Percentiles rank a stretch among this genome's conserved stretches.
phyloP scores from a whole-genome alignment of 805 yeast species.

The Saccharomycopsis oosterbeekiorum region DNA sequence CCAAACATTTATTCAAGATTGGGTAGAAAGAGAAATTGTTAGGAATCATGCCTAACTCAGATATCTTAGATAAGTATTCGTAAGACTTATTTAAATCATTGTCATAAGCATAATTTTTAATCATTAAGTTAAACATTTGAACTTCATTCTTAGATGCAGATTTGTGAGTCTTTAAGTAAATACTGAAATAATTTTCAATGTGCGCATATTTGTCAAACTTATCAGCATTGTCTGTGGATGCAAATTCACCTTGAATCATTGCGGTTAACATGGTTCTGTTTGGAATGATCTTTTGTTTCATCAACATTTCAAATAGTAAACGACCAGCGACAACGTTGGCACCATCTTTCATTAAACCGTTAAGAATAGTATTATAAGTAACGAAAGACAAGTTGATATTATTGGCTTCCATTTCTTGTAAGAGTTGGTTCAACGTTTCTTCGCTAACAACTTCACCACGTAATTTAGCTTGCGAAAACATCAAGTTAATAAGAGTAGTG shows the following conservation, averaged over 20 bases:
- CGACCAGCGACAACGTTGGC: conserved; percentile 43
- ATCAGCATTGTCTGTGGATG: not conserved
- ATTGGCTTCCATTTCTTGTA: conserved; percentile 32
- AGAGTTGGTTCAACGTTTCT: conserved; percentile 30
- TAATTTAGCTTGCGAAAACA: conserved; percentile 36
- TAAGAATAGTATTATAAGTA: conserved; percentile 43
- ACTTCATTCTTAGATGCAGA: conserved; percentile 3
- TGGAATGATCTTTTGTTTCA: conserved; percentile 38
- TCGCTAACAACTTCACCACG: conserved; percentile 34
- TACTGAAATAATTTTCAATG: not conserved
- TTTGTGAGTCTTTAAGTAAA: not conserved
- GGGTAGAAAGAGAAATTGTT: conserved; percentile 21
- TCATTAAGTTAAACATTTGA: conserved; percentile 22
- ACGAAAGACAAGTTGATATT: conserved; percentile 34
- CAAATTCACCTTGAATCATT: conserved; percentile 17
- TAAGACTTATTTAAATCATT: conserved; percentile 13
- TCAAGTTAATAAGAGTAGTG: conserved; percentile 46
- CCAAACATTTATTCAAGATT: conserved; percentile 15
- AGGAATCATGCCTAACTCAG: conserved; percentile 2
- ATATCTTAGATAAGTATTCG: conserved; percentile 18
- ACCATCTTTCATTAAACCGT: conserved; percentile 41
- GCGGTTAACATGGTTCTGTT: conserved; percentile 24
- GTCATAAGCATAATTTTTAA: conserved; percentile 21
- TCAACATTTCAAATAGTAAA: conserved; percentile 34
- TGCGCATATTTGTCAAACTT: conserved; percentile 1